phyloP scores from a whole-genome alignment of 192 early-diverging fungal species.

The Coemansia sp. region DNA sequence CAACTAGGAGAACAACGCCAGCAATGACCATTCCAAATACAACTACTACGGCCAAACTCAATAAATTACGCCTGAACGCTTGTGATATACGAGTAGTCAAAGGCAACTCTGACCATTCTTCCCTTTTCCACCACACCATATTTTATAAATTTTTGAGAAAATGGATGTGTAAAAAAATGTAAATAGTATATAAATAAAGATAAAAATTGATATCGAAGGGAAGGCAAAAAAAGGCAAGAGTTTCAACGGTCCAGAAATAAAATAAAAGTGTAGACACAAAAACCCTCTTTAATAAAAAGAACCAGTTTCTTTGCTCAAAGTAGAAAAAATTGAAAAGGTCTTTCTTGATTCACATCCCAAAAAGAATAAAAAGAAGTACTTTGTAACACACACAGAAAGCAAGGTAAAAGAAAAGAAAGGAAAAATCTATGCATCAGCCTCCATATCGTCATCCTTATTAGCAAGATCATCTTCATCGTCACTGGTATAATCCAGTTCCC shows the following conservation, averaged over 20 bases:
- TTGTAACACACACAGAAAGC: not conserved
- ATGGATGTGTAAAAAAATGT: not conserved
- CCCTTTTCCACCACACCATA: not conserved
- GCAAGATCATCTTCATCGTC: constrained; percentile 38
- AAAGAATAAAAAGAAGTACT: not conserved
- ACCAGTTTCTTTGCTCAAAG: not conserved
- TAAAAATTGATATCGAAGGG: not conserved
- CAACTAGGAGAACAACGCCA: constrained; percentile 7
- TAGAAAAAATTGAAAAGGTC: not conserved
- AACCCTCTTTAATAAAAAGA: not conserved
- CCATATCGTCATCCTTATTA: not conserved
- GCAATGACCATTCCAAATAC: constrained; percentile 3
- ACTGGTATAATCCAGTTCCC: constrained; percentile 50
- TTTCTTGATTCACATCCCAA: not conserved
- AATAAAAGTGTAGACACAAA: not conserved
- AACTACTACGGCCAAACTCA: not conserved
- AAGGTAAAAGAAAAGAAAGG: not conserved
- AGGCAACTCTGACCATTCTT: not conserved
- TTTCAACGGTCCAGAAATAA: not conserved
- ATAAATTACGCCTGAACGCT: not conserved
- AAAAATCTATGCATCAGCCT: not conserved
- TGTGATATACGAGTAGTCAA: constrained; percentile 1
- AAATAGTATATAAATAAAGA: not conserved
- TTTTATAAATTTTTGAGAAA: not conserved
- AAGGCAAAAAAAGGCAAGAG: not conserved